A percentile compares a stretch with the other conserved stretches of the same genome.
Conservation (phyloP, 208 protist species). For the Leptomonas seymouri region DNA sequence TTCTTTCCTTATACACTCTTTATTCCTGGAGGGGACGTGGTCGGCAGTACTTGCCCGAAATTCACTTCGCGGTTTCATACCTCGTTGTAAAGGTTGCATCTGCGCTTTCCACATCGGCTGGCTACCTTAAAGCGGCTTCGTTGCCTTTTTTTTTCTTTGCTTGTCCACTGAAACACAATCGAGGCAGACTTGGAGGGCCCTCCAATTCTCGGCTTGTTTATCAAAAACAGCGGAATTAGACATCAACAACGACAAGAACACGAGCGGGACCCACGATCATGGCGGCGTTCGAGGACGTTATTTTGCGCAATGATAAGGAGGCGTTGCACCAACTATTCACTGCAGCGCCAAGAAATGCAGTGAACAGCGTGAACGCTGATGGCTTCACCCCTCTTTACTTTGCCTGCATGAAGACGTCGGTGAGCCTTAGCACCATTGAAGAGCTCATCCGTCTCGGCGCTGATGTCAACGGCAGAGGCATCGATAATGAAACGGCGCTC, state of each 20-base stretch:
- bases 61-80: too few relatives aligned
- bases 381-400: constrained; percentile 86
- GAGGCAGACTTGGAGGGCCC: too few relatives aligned
- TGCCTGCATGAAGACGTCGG: constrained; percentile 80
- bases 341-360: constrained; percentile 15
- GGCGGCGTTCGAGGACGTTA: constrained; percentile 23
- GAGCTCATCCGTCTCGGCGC: constrained; percentile 64
- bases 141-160: constrained; percentile 1
- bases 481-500: constrained; percentile 73
- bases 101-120: background rate
- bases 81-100: too few relatives aligned
- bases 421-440: constrained; percentile 41
- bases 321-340: constrained; percentile 23
- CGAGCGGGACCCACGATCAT: constrained; percentile 4
- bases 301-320: constrained; percentile 37
- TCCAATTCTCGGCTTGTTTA: too few relatives aligned
- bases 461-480: constrained; percentile 58
- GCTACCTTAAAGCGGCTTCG: background rate
- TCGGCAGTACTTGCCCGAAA: too few relatives aligned
- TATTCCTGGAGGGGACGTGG: too few relatives aligned
- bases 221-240: too few relatives aligned
- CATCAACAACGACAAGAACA: too few relatives aligned
- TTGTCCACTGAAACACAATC: too few relatives aligned
- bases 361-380: constrained; percentile 44
- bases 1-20: too few relatives aligned